These are phyloP conservation scores for Suillus weaverae DNA, from an alignment of 768 basidiomycete genomes.

Conservation along the genomic window DNA sequence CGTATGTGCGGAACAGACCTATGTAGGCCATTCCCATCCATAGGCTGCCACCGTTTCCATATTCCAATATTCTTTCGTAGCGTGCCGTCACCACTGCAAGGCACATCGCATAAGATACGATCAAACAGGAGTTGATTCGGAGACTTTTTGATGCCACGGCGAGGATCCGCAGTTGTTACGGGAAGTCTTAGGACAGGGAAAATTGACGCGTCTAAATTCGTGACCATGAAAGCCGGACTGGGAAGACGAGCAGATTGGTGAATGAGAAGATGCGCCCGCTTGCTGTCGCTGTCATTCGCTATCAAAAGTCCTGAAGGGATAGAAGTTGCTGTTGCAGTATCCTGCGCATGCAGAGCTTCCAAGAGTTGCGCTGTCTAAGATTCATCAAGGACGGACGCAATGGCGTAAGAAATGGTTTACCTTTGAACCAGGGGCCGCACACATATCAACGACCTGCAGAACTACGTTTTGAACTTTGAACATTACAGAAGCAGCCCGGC, in stretches of 20 bases:
- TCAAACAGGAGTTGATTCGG: slow-evolving; percentile 75
- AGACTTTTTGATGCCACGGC: slow-evolving; percentile 37
- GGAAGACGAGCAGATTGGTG: slow-evolving; percentile 96
- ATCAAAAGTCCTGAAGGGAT: slow-evolving; percentile 85
- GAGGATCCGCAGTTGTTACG: slow-evolving; percentile 17
- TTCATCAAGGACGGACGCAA: not conserved
- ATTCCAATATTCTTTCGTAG: slow-evolving; percentile 92
- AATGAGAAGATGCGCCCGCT: slow-evolving; percentile 93
- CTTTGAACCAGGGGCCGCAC: slow-evolving; percentile 97
- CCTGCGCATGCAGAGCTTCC: slow-evolving; percentile 87
- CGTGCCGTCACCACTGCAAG: slow-evolving; percentile 97
- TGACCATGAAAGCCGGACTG: slow-evolving; percentile 89
- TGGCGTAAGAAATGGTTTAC: slow-evolving; percentile 35
- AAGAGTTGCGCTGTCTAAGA: slow-evolving; percentile 89
- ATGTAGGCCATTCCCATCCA: slow-evolving; percentile 91
- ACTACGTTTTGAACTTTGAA: slow-evolving; percentile 6
- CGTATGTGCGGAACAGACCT: slow-evolving; percentile 45
- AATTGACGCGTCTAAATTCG: slow-evolving; percentile 92
- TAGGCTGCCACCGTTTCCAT: slow-evolving; percentile 89
- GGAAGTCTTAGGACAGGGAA: slow-evolving; percentile 66
- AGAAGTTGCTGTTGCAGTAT: slow-evolving; percentile 59
- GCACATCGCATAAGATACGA: slow-evolving; percentile 93
- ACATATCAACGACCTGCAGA: slow-evolving; percentile 87
- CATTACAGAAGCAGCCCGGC: not conserved
- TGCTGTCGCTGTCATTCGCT: slow-evolving; percentile 94